phyloP scores from a whole-genome alignment of 2,329 filamentous ascomycete genomes.

The Waltergamsia citrina region DNA sequence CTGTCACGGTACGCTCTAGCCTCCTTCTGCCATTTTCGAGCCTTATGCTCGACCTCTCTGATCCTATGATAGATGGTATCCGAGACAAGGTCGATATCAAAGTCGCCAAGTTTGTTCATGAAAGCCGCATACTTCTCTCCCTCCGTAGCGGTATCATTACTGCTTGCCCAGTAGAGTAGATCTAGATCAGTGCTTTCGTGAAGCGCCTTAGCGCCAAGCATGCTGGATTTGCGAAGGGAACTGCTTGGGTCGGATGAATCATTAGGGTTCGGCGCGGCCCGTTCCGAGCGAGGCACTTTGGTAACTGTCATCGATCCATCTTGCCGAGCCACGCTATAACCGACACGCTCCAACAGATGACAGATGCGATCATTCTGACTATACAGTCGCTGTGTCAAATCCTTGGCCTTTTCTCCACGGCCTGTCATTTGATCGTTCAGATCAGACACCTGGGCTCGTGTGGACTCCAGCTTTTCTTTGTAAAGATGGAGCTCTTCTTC shows the following conservation, averaged over 20 bases:
- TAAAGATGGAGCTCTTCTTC: constrained; percentile 66
- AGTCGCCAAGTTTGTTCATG: constrained; percentile 61
- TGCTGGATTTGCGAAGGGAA: constrained; percentile 44
- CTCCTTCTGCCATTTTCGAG: constrained; percentile 88
- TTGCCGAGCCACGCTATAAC: constrained; percentile 71
- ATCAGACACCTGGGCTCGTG: constrained; percentile 40
- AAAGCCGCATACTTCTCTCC: constrained; percentile 66
- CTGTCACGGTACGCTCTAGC: constrained; percentile 80
- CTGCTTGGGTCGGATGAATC: constrained; percentile 47
- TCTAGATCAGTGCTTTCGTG: constrained; percentile 59
- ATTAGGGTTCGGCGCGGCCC: constrained; percentile 43
- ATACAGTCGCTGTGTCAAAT: constrained; percentile 76
- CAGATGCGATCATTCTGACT: constrained; percentile 76
- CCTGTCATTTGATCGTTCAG: constrained; percentile 53
- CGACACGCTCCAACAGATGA: constrained; percentile 75
- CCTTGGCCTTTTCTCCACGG: constrained; percentile 65
- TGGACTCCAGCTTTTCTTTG: constrained; percentile 52
- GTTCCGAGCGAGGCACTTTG: constrained; percentile 54
- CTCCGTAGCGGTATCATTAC: constrained; percentile 55
- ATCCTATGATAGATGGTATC: constrained; percentile 83
- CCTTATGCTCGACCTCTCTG: constrained; percentile 87
- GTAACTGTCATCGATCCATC: constrained; percentile 67
- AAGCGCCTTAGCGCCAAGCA: constrained; percentile 41
- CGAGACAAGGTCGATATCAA: constrained; percentile 76
- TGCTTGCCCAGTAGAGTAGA: constrained; percentile 75